Evolutionary conservation across 2,329 filamentous ascomycete species (phyloP).

Genomic region (Aspergillus sp.): DNA sequence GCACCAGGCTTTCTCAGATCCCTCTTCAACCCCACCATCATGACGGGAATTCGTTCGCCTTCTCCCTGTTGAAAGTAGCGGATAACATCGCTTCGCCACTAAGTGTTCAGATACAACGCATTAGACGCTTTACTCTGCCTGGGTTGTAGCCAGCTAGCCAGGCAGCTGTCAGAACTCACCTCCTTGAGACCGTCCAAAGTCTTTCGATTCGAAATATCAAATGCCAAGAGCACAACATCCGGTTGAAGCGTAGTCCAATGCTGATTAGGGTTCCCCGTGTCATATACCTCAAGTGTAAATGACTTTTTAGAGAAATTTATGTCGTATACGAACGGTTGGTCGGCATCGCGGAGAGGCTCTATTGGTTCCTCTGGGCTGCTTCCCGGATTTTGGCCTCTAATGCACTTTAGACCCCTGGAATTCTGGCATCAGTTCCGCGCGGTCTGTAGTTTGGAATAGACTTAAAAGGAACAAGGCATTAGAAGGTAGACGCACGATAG

Average conservation of each 20-base stretch:
- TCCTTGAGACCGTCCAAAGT: conserved; percentile 50
- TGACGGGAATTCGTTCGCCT: conserved; percentile 53
- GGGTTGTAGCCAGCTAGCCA: not conserved
- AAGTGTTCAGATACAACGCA: not conserved
- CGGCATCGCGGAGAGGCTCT: conserved; percentile 51
- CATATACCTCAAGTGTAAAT: conserved; percentile 57
- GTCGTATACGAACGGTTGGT: conserved; percentile 61
- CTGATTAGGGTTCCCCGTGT: conserved; percentile 57
- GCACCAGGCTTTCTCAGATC: conserved; percentile 53
- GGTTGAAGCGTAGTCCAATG: conserved; percentile 56
- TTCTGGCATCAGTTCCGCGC: not conserved
- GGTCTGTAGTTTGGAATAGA: not conserved
- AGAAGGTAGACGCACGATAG: conserved; percentile 54
- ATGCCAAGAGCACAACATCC: conserved; percentile 58
- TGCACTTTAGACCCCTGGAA: not conserved
- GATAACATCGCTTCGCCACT: conserved; percentile 46
- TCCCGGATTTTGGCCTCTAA: not conserved
- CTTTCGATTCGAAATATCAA: conserved; percentile 55
- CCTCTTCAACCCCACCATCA: conserved; percentile 60
- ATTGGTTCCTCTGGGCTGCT: conserved; percentile 33
- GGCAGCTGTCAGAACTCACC: conserved; percentile 19
- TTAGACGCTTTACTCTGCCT: not conserved
- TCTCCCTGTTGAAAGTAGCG: conserved; percentile 51
- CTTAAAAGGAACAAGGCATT: too few relatives aligned
- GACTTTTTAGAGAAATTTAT: conserved; percentile 56